These are phyloP conservation scores for Boletus pseudo-olivaceus DNA, from an alignment of 768 basidiomycete genomes.

Conservation along the genomic window DNA sequence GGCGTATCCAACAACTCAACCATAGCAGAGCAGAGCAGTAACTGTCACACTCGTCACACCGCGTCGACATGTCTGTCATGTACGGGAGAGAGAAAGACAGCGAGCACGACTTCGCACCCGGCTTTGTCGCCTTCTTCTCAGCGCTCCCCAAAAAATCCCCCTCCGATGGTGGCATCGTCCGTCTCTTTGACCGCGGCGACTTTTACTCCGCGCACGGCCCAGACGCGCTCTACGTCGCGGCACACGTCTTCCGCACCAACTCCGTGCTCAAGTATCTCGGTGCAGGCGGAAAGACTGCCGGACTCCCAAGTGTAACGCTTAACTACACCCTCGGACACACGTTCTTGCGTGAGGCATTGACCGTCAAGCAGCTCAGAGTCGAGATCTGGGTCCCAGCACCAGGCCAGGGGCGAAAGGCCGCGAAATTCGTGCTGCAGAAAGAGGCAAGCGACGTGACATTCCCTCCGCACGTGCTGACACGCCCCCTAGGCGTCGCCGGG, in stretches of 20 bases:
- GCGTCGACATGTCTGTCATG: conserved; percentile 51
- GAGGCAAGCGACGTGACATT: conserved; percentile 46
- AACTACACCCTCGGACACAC: conserved; percentile 72
- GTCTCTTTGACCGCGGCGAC: conserved; percentile 81
- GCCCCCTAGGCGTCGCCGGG: conserved; percentile 66
- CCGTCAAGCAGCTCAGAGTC: conserved; percentile 82
- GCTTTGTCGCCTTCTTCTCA: conserved; percentile 71
- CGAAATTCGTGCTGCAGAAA: conserved; percentile 77
- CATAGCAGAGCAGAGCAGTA: conserved; percentile 8
- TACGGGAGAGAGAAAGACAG: conserved; percentile 62
- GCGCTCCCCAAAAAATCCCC: conserved; percentile 64
- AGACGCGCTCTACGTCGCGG: conserved; percentile 86
- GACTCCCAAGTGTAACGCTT: conserved; percentile 75
- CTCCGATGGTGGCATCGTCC: conserved; percentile 69
- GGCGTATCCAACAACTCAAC: conserved; percentile 48
- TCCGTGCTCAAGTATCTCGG: conserved; percentile 93
- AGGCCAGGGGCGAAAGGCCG: conserved; percentile 68
- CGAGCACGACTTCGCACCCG: conserved; percentile 44
- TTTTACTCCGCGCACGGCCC: conserved; percentile 88
- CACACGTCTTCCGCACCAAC: conserved; percentile 80
- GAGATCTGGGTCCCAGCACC: conserved; percentile 85
- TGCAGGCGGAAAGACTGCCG: conserved; percentile 48
- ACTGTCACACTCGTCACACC: conserved; percentile 25
- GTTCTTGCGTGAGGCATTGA: conserved; percentile 86
- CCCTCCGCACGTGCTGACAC: conserved; percentile 1